Evolutionary conservation across 1,284 basidiomycete species (phyloP), one percentile per base, ranked within the genome.

Genomic region (Heterobasidion annosum): DNA sequence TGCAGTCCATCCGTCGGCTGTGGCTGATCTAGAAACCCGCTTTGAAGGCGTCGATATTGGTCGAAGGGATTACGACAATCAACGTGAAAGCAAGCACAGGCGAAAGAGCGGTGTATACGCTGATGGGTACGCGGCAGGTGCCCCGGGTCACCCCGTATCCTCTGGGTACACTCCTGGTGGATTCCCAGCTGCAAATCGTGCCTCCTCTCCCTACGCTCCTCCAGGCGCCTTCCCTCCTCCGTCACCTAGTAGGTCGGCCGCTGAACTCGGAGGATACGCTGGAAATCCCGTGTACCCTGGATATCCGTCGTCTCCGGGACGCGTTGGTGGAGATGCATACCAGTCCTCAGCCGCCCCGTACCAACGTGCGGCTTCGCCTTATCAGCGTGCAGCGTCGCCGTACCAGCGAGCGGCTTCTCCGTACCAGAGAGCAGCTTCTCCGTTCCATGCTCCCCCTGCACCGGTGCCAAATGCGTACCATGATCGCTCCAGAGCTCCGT

Each of bases 21-120:
- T 58, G 25, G 55, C 57, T 5, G 68, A 68, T 37, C 61, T 71
- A 50, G 68, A 70, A 51, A 63, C 66, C 18, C 63, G 65, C 43
- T 62, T 71, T 58, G 61, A 64, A 40, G 56, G 62, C 48, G 60
- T 69, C 50, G 68, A 66, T 10, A 51, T 68, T 33, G 61, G 63
- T 33, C 66, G 67, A 16, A 60, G 61, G 45, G 64, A 67, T 9
- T 61, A 62, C 18, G 66, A 66, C 18, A 56, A 61, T 18, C 59
- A 65, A 9, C 54, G 61, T 3, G 32, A 48, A 16, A 19, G 32
- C 37, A 34, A 50, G 34, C 61, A 63, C 16, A 62, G 63, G 35
- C 65, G 67, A 54, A 58, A 62, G 35, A 59, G 60, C 48, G 65
- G 67, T 12, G 54, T 58, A 16, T 10, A 44, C 33, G 58, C 51